These are phyloP conservation scores for Musa schizocarpa DNA, from an alignment of 176 grass and related monocot genomes.

Conservation along the genomic window DNA sequence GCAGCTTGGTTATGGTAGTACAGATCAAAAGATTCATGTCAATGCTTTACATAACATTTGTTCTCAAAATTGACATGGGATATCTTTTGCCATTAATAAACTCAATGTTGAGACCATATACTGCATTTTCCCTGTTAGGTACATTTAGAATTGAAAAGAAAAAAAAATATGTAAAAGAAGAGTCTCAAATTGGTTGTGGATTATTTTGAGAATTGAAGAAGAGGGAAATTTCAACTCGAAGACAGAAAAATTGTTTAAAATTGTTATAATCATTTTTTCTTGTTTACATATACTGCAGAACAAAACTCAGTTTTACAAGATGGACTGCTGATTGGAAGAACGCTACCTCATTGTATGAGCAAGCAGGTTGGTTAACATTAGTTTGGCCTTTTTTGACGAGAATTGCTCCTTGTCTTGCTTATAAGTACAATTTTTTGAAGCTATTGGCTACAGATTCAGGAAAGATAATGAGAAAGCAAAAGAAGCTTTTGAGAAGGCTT, in stretches of 20 bases:
- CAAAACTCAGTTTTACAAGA: constrained; percentile 93
- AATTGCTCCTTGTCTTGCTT: not conserved
- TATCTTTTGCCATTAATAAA: not conserved
- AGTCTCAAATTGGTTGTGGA: not conserved
- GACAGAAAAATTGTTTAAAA: not conserved
- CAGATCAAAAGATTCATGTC: not conserved
- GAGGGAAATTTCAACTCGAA: not conserved
- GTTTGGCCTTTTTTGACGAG: constrained; percentile 9
- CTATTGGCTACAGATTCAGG: constrained; percentile 71
- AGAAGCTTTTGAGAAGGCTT: constrained; percentile 98
- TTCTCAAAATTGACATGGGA: not conserved
- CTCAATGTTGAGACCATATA: not conserved
- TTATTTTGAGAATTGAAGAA: not conserved
- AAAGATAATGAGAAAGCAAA: constrained; percentile 97
- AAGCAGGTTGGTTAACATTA: constrained; percentile 57
- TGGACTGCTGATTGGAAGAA: constrained; percentile 94
- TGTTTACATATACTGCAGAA: constrained; percentile 35
- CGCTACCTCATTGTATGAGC: constrained; percentile 85
- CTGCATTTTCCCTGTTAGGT: not conserved
- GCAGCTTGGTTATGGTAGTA: not conserved
- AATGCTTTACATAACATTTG: not conserved
- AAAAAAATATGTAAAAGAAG: not conserved
- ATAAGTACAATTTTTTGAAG: constrained; percentile 41
- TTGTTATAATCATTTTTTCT: not conserved
- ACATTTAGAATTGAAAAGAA: not conserved